Percentiles rank a stretch among this genome's conserved stretches.
Conservation (phyloP, 345 rosid genomes). For the Brassica rapa region DNA sequence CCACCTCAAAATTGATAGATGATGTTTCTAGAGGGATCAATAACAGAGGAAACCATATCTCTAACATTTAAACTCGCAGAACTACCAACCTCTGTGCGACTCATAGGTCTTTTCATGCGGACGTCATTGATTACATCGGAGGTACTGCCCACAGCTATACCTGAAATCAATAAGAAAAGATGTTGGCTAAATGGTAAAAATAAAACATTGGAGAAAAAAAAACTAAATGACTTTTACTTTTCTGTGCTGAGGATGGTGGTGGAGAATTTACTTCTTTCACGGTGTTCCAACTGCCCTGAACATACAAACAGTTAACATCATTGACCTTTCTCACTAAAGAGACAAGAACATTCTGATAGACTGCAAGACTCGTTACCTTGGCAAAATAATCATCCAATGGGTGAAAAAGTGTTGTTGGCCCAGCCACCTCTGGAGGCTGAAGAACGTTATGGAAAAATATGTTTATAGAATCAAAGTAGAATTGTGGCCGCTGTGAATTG, state of each 20-base stretch:
- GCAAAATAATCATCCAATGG: slow-evolving; percentile 65
- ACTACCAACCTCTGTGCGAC: slow-evolving; percentile 79
- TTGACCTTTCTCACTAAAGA: neutral
- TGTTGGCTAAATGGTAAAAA: neutral
- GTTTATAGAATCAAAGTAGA: slow-evolving; percentile 93
- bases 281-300: slow-evolving; percentile 73
- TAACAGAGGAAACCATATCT: neutral
- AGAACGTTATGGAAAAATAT: slow-evolving; percentile 96
- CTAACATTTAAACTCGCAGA: neutral
- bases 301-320: slow-evolving; percentile 37
- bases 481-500: slow-evolving; percentile 95
- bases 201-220: neutral
- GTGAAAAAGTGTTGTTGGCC: slow-evolving; percentile 49
- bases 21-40: neutral
- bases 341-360: neutral
- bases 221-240: slow-evolving; percentile 12
- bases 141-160: slow-evolving; percentile 47
- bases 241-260: slow-evolving; percentile 54
- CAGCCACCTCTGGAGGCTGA: slow-evolving; percentile 87
- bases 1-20: neutral
- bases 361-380: too few species aligned
- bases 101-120: slow-evolving; percentile 76
- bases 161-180: slow-evolving; percentile 36
- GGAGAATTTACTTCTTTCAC: slow-evolving; percentile 49
- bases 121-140: slow-evolving; percentile 63